Base-by-base conservation (phyloP, 2,329 filamentous ascomycete species). In the Botrytis elliptica region DNA sequence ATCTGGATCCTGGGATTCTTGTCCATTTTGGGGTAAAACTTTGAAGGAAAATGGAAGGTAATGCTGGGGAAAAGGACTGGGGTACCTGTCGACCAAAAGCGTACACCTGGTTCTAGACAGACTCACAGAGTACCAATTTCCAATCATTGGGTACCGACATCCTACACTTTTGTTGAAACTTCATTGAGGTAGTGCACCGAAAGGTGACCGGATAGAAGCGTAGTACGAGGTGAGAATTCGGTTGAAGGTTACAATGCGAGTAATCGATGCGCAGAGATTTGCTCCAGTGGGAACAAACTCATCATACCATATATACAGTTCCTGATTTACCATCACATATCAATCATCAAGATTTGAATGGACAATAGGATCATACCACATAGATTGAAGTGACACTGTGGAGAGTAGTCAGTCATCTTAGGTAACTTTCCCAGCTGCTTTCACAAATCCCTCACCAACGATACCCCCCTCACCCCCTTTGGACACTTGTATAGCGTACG, bases 121-220 rank as follows among this genome's bases (percentile, higher is more conserved):
- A 29, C 29, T 29, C 29, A 29, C 29, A 29, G 36, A 40, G 22
- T n/a, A 25, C 12, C 36, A 40, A 40, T 20, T 40, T 25, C 33
- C 46, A 57, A 68, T 29, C 40, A 42, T 40, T 68, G 65, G 36
- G 65, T 68, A 57, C 36, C 65, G 65, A 57, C 7, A 57, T 68
- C 49, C 18, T 57, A 42, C 38, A 12, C 49, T 57, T 68, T 57
- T 14, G 36, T 42, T 57, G 49, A 57, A 42, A 68, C n/a, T 55
- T 55, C 36, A 16, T 40, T 0, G 18, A 5, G 14, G 25, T 29
- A 29, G 52, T 55, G 36, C 55, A 20, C 46, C 36, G 46, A 55
- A 68, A 40, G 36, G n/a, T 55, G 44, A 18, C 46, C 33, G 33
- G 64, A 4, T 66, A 44, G 42, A 44, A 44, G 18, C 22, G 20